These are phyloP conservation scores for Senecio squalidus DNA, from an alignment of 140 eudicot species.

Conservation along the genomic window DNA sequence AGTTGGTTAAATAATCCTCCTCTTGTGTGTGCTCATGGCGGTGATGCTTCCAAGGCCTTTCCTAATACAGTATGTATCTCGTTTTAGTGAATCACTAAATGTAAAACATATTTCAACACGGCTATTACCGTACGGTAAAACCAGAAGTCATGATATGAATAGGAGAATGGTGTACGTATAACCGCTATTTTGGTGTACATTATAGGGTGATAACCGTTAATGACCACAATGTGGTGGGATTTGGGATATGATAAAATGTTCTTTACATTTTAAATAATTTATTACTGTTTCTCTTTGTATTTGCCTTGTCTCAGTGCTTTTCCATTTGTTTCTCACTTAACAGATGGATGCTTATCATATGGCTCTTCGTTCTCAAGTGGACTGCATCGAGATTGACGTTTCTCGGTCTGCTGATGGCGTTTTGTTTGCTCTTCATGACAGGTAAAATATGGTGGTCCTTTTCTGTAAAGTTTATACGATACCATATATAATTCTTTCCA, in stretches of 20 bases:
- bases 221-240: no score
- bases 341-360: conserved; percentile 78
- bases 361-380: conserved; percentile 76
- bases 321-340: conserved; percentile 5
- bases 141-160: background rate
- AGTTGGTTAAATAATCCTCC: conserved; percentile 81
- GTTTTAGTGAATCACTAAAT: background rate
- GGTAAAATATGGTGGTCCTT: conserved; percentile 33
- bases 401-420: conserved; percentile 96
- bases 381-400: conserved; percentile 95
- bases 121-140: no score
- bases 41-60: conserved; percentile 83
- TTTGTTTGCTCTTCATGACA: conserved; percentile 91
- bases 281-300: background rate
- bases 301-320: background rate
- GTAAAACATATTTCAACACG: conserved; percentile 1
- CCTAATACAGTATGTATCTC: conserved; percentile 80
- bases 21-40: conserved; percentile 99
- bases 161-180: conserved; percentile 4
- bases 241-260: no score
- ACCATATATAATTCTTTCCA: background rate
- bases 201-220: background rate
- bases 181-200: background rate
- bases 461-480: background rate
- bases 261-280: background rate